Conservation (phyloP, 352 stramenopile species). For the Phytophthora europaea region DNA sequence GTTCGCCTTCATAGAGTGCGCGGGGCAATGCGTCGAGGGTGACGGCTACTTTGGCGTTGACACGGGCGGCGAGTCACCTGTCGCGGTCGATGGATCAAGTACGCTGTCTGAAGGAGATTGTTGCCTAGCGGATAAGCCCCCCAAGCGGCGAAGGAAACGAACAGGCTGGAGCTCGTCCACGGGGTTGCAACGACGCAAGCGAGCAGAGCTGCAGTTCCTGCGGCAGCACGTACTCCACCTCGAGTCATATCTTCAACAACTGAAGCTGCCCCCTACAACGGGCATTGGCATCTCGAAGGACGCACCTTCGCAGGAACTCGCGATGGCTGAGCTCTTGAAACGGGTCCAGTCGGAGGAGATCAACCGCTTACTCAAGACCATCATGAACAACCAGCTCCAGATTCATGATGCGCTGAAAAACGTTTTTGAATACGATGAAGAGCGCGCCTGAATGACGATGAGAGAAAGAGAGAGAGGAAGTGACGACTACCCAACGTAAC, state of each 20-base stretch:
- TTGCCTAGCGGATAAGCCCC: no score
- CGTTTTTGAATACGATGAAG: slow-evolving; percentile 27
- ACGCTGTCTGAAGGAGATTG: no score
- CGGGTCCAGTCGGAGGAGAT: slow-evolving; percentile 30
- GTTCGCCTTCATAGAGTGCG: slow-evolving; percentile 19
- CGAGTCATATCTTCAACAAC: slow-evolving; percentile 23
- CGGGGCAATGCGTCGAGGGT: background rate
- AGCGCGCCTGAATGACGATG: no score
- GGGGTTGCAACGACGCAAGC: slow-evolving; percentile 21
- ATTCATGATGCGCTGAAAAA: slow-evolving; percentile 14
- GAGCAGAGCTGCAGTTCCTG: slow-evolving; percentile 20
- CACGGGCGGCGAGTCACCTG: background rate
- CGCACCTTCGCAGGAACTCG: slow-evolving; percentile 20
- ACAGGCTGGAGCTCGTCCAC: slow-evolving; percentile 19
- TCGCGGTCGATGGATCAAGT: background rate
- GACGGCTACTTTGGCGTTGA: background rate
- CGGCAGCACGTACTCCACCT: slow-evolving; percentile 21
- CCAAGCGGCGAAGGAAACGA: slow-evolving; percentile 10
- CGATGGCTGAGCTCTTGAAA: slow-evolving; percentile 15
- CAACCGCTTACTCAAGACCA: slow-evolving; percentile 35
- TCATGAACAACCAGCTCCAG: slow-evolving; percentile 29
- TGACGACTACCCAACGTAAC: no score
- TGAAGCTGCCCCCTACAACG: background rate
- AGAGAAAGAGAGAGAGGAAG: no score
- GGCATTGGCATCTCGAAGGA: background rate